phyloP scores from a whole-genome alignment of 108 stramenopile genomes.

The Cylindrotheca fusiformis region DNA sequence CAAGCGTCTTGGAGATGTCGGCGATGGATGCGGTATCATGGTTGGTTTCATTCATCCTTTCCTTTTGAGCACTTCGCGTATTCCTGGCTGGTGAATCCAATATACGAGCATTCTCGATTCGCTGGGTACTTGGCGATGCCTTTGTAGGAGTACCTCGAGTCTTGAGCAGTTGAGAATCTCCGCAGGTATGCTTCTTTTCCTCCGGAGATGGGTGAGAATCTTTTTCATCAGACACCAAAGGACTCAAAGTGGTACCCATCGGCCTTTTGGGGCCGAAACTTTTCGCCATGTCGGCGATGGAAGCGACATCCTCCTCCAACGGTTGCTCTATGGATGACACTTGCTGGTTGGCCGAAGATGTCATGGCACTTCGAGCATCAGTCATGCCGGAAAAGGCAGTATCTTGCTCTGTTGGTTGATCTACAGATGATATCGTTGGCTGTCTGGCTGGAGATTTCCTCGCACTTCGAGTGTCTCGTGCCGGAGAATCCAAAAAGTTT shows the following conservation, averaged over 20 bases:
- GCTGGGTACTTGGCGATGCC: conserved; percentile 23
- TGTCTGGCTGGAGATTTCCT: background rate
- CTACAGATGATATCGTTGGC: background rate
- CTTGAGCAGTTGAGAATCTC: background rate
- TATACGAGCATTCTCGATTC: conserved; percentile 30
- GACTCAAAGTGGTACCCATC: too few relatives aligned
- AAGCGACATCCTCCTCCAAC: too few relatives aligned
- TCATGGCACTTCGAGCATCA: background rate
- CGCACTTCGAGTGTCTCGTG: conserved; percentile 46
- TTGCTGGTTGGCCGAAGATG: background rate
- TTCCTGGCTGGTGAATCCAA: conserved; percentile 64
- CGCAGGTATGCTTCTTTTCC: background rate
- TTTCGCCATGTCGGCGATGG: too few relatives aligned
- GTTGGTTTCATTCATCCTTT: background rate
- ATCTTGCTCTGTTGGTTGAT: background rate
- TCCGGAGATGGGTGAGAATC: too few relatives aligned
- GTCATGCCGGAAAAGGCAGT: background rate
- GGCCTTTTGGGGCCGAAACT: background rate
- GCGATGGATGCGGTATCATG: conserved; percentile 3
- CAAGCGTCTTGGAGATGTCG: background rate
- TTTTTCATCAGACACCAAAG: too few relatives aligned
- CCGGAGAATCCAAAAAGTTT: conserved; percentile 59
- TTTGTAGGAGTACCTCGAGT: conserved; percentile 27
- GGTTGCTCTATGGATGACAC: background rate
- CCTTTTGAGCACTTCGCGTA: conserved; percentile 40